A percentile compares a stretch with the other conserved stretches of the same genome.
Conservation (phyloP, 2,329 filamentous ascomycete species). For the Pseudogymnoascus sp. region DNA sequence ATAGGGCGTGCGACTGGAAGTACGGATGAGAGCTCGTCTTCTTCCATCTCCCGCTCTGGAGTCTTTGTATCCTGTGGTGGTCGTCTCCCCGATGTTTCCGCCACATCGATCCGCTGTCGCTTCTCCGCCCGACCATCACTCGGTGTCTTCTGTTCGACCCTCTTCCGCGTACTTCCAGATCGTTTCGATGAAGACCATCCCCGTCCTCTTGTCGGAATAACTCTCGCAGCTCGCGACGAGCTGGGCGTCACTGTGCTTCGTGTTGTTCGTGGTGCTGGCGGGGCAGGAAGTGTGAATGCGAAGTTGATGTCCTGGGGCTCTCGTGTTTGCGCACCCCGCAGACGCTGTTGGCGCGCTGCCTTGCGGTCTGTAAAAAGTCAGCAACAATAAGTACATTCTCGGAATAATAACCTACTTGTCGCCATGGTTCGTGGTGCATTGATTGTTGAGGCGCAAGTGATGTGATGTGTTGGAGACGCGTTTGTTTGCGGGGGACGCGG, state of each 20-base stretch:
- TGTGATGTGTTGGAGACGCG: neutral
- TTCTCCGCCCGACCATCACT: slow-evolving; percentile 14
- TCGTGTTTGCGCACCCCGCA: slow-evolving; percentile 48
- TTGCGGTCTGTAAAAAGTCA: slow-evolving; percentile 39
- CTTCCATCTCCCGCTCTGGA: slow-evolving; percentile 21
- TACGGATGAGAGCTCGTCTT: slow-evolving; percentile 13
- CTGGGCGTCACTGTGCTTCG: slow-evolving; percentile 1
- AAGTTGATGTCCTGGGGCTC: slow-evolving; percentile 52
- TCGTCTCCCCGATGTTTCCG: slow-evolving; percentile 15
- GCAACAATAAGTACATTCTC: neutral
- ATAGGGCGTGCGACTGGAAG: slow-evolving; percentile 3
- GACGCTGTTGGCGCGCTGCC: slow-evolving; percentile 54
- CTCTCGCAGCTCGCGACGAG: slow-evolving; percentile 19
- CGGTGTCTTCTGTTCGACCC: slow-evolving; percentile 2
- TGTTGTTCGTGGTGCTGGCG: slow-evolving; percentile 15
- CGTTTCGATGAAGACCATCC: slow-evolving; percentile 18
- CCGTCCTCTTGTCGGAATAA: slow-evolving; percentile 20
- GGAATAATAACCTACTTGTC: neutral
- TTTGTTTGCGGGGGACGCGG: slow-evolving; percentile 8
- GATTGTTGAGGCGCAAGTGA: neutral
- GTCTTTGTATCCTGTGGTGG: neutral
- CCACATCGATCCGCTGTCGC: slow-evolving; percentile 21
- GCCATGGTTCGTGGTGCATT: slow-evolving; percentile 2
- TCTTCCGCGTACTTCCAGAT: slow-evolving; percentile 3
- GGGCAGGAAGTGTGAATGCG: slow-evolving; percentile 40